Conservation (phyloP, 2,329 filamentous ascomycete species). For the Fusarium abutilonis region DNA sequence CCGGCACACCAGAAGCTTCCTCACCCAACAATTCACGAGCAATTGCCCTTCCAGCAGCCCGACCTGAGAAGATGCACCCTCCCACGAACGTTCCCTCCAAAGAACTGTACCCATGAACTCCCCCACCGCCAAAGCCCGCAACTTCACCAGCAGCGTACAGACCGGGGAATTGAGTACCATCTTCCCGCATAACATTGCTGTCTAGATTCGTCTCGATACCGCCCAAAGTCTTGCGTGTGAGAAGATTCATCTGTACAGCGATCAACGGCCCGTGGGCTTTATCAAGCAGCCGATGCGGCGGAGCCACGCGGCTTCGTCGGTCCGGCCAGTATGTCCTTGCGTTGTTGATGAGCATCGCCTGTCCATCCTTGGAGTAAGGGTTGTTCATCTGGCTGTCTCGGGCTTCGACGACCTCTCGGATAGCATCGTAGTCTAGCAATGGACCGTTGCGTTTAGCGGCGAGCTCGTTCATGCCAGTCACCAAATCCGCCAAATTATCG, state of each 20-base stretch:
- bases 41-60: slow-evolving; percentile 65
- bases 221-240: slow-evolving; percentile 70
- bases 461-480: slow-evolving; percentile 68
- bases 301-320: slow-evolving; percentile 59
- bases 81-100: slow-evolving; percentile 71
- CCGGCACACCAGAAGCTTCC: background rate
- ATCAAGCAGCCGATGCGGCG: slow-evolving; percentile 65
- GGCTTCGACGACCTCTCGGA: slow-evolving; percentile 60
- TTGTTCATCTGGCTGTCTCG: slow-evolving; percentile 68
- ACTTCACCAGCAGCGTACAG: slow-evolving; percentile 69
- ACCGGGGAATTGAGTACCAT: slow-evolving; percentile 59
- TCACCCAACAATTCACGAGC: slow-evolving; percentile 55
- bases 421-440: slow-evolving; percentile 54
- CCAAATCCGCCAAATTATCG: slow-evolving; percentile 64
- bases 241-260: slow-evolving; percentile 67
- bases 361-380: slow-evolving; percentile 67
- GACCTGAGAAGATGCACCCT: slow-evolving; percentile 70
- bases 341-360: slow-evolving; percentile 70
- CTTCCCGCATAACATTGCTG: slow-evolving; percentile 65
- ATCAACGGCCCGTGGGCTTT: slow-evolving; percentile 66
- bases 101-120: slow-evolving; percentile 69
- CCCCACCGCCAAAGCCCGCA: slow-evolving; percentile 69
- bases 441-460: slow-evolving; percentile 59
- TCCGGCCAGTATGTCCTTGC: slow-evolving; percentile 66
- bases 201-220: slow-evolving; percentile 68